Percentiles rank a stretch among this genome's conserved stretches.
Conservation (phyloP, 208 protist genomes). For the Angomonas ambiguus region DNA sequence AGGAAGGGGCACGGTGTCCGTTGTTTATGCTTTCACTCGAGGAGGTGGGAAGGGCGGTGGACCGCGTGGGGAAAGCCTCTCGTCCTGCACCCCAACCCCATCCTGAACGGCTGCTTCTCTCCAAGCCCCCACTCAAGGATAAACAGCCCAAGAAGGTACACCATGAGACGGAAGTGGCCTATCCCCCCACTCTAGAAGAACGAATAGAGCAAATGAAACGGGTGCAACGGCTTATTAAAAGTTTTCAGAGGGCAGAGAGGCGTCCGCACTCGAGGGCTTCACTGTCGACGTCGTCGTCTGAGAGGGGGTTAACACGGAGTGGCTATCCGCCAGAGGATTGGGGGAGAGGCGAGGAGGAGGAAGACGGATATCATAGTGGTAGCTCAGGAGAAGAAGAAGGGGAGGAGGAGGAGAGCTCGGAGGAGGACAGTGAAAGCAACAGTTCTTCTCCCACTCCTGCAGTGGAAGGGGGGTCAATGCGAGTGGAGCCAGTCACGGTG, state of each 20-base stretch:
- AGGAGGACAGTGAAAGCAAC: not conserved
- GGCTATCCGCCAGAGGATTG: no score
- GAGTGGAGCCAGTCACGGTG: conserved; percentile 12
- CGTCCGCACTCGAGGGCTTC: not conserved
- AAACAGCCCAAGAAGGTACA: conserved; percentile 6
- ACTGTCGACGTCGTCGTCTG: no score
- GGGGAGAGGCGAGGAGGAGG: not conserved
- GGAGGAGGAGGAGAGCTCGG: not conserved
- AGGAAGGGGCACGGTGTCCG: conserved; percentile 29
- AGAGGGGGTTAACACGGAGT: no score
- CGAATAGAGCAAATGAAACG: conserved; percentile 3
- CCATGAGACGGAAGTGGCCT: no score
- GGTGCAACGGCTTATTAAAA: not conserved
- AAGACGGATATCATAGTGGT: not conserved
- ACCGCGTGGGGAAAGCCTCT: not conserved
- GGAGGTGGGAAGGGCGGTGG: conserved; percentile 18
- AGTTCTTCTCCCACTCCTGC: not conserved
- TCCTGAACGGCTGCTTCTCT: not conserved
- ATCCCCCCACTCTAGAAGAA: no score
- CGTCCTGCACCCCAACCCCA: not conserved
- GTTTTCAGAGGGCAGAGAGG: not conserved
- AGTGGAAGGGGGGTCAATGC: not conserved
- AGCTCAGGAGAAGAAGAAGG: not conserved
- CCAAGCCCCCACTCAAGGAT: conserved; percentile 11
- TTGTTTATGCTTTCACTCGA: conserved; percentile 29